phyloP scores from a whole-genome alignment of 2,329 filamentous ascomycete genomes.

The Periconia sp. region DNA sequence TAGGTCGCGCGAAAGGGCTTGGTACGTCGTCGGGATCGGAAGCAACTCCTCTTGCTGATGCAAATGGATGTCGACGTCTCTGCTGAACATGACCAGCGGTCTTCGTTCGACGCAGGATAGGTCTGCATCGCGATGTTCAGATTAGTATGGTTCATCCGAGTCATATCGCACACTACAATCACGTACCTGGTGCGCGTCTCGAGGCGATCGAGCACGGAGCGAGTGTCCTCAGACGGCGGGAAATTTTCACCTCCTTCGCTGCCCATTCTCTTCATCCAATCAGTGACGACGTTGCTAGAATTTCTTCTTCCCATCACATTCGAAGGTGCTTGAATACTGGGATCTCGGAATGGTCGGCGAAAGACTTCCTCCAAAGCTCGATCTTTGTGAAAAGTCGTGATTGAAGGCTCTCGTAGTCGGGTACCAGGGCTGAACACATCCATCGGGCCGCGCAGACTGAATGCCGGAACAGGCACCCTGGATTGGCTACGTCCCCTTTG shows the following conservation, averaged over 20 bases:
- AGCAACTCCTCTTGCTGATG: conserved; percentile 58
- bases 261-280: conserved; percentile 82
- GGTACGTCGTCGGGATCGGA: conserved; percentile 61
- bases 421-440: conserved; percentile 74
- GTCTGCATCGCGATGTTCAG: too few relatives aligned
- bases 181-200: conserved; percentile 59
- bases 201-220: conserved; percentile 63
- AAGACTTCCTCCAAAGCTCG: conserved; percentile 92
- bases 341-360: conserved; percentile 67
- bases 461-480: conserved; percentile 58
- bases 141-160: too few relatives aligned
- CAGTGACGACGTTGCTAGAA: conserved; percentile 80
- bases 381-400: conserved; percentile 88
- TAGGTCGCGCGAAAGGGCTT: conserved; percentile 41
- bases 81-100: conserved; percentile 41
- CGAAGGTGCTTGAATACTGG: conserved; percentile 48
- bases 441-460: conserved; percentile 43
- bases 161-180: too few relatives aligned
- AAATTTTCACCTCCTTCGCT: conserved; percentile 59
- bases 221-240: conserved; percentile 66
- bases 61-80: conserved; percentile 55
- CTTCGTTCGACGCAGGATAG: conserved; percentile 59
- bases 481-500: conserved; percentile 66
- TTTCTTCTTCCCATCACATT: conserved; percentile 66
- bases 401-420: conserved; percentile 81